phyloP scores from a whole-genome alignment of 805 yeast genomes.

The Ascoidea rubescens region DNA sequence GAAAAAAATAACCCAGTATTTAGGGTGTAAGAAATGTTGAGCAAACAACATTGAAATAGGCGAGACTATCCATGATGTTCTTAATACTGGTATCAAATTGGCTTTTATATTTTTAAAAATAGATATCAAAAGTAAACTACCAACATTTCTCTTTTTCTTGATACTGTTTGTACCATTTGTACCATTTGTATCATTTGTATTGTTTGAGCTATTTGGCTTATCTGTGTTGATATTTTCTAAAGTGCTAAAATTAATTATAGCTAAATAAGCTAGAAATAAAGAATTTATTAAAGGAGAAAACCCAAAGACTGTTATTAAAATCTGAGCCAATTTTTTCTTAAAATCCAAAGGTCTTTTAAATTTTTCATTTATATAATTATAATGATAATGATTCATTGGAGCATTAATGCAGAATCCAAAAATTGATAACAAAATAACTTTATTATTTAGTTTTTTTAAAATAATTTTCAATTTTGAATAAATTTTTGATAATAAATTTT shows the following conservation, averaged over 20 bases:
- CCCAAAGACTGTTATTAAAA: slow-evolving; percentile 35
- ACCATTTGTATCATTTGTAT: slow-evolving; percentile 9
- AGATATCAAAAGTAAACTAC: neutral
- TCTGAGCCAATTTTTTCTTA: slow-evolving; percentile 30
- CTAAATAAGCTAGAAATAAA: slow-evolving; percentile 35
- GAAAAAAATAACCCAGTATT: slow-evolving; percentile 53
- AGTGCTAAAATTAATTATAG: slow-evolving; percentile 28
- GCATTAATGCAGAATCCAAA: slow-evolving; percentile 42
- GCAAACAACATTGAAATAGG: slow-evolving; percentile 38
- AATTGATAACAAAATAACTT: slow-evolving; percentile 37
- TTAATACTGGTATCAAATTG: slow-evolving; percentile 32
- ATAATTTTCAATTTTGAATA: too few species aligned
- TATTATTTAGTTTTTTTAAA: slow-evolving; percentile 28
- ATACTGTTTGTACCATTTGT: slow-evolving; percentile 9
- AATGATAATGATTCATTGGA: slow-evolving; percentile 44
- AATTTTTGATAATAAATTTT: too few species aligned
- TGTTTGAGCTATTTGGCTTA: slow-evolving; percentile 1
- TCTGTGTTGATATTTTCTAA: slow-evolving; percentile 12
- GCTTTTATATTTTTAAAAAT: slow-evolving; percentile 22
- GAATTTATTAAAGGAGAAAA: slow-evolving; percentile 40
- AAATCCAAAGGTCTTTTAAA: slow-evolving; percentile 28
- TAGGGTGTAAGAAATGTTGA: slow-evolving; percentile 41
- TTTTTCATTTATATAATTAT: slow-evolving; percentile 28
- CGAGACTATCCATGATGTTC: slow-evolving; percentile 40
- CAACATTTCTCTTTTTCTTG: neutral